Percentiles rank a stretch among this genome's conserved stretches.
phyloP scores from a whole-genome alignment of 768 basidiomycete genomes.

The Leucogyrophana mollusca region DNA sequence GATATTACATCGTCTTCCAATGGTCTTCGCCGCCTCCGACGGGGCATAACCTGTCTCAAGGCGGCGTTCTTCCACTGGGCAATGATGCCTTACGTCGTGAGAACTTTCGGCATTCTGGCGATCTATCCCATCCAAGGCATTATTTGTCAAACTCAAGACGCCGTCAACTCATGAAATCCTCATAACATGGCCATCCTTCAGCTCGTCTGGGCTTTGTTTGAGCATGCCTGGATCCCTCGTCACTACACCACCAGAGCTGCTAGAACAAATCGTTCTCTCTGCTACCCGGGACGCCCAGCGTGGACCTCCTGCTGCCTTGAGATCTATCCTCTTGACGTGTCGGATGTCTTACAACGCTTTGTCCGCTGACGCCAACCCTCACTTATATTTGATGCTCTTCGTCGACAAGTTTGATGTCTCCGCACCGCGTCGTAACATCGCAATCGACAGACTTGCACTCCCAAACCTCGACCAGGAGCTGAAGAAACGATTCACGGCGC shows the following conservation, averaged over 20 bases:
- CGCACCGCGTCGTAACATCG: constrained; percentile 40
- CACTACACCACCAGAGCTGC: constrained; percentile 30
- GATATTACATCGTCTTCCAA: constrained; percentile 5
- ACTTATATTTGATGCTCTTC: constrained; percentile 41
- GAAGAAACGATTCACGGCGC: constrained; percentile 39
- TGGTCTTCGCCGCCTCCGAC: constrained; percentile 8
- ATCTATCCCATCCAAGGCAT: constrained; percentile 25
- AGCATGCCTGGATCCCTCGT: constrained; percentile 34
- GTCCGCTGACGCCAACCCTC: constrained; percentile 21
- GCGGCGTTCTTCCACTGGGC: constrained; percentile 11
- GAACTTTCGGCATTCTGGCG: constrained; percentile 23
- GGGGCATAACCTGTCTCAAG: constrained; percentile 14
- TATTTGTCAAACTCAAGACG: constrained; percentile 15
- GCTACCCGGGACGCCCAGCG: constrained; percentile 26
- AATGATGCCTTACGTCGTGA: constrained; percentile 17
- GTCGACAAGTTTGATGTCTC: constrained; percentile 47
- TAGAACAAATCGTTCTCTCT: constrained; percentile 35
- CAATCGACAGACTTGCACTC: constrained; percentile 19
- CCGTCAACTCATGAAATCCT: constrained; percentile 23
- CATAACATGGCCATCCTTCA: constrained; percentile 20
- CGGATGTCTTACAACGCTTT: constrained; percentile 28
- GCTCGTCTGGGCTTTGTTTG: constrained; percentile 12
- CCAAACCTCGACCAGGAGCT: constrained; percentile 44
- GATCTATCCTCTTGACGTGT: constrained; percentile 32
- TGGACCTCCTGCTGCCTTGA: constrained; percentile 34